phyloP scores from a whole-genome alignment of 805 yeast genomes.

The Cyberlindnera meyerae region DNA sequence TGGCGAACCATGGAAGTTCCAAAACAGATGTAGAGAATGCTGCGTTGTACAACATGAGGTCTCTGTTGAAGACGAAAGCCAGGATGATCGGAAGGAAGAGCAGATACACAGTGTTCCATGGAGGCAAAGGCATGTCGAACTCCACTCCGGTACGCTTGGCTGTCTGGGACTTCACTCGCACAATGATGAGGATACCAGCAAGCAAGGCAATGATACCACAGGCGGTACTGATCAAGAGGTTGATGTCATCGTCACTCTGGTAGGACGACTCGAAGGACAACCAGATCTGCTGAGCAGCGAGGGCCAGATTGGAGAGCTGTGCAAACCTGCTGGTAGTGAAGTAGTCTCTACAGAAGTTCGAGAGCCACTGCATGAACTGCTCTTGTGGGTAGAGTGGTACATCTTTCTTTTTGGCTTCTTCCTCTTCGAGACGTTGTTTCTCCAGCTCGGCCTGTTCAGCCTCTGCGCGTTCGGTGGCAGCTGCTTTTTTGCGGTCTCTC shows the following conservation, averaged over 20 bases:
- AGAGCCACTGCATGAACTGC: constrained; percentile 16
- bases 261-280: constrained; percentile 11
- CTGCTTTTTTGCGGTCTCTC: constrained; percentile 18
- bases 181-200: constrained; percentile 20
- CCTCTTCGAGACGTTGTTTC: constrained; percentile 3
- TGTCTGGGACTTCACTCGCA: constrained; percentile 9
- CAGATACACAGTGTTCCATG: constrained; percentile 32
- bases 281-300: constrained; percentile 22
- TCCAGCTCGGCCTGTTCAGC: constrained; percentile 5
- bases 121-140: constrained; percentile 18
- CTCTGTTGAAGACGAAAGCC: constrained; percentile 24
- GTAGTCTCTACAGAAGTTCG: constrained; percentile 14
- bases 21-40: constrained; percentile 29
- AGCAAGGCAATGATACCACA: constrained; percentile 24
- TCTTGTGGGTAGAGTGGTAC: constrained; percentile 20
- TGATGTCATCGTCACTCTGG: constrained; percentile 14
- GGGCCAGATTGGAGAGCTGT: constrained; percentile 24
- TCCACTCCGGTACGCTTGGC: neutral
- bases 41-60: constrained; percentile 26
- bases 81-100: constrained; percentile 30
- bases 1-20: constrained; percentile 23
- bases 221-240: constrained; percentile 19
- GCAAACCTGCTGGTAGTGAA: constrained; percentile 23
- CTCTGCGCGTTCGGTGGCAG: constrained; percentile 7
- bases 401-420: neutral